Base-by-base conservation (phyloP, 1,284 basidiomycete species). In the Leccinum pachyderme region DNA sequence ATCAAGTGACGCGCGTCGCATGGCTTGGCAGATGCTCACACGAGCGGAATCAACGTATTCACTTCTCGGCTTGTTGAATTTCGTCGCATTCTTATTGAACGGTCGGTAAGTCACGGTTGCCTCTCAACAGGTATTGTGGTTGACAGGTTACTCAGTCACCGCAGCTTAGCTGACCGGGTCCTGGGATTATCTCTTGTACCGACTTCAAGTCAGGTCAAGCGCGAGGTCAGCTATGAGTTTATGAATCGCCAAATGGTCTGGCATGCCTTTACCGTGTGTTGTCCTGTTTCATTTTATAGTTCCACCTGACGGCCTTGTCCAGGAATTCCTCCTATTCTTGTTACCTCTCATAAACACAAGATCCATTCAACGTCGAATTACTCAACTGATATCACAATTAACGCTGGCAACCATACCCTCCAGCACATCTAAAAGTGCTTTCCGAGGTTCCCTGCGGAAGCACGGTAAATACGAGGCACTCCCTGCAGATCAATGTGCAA, bases 231-330 rank as follows among this genome's bases (percentile, higher is more conserved):
- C 64, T 99, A 98, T 73, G 97, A 99, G 70, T 99, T 95, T 67
- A 93, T 99, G 88, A 98, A 99, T 66, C 89, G 97, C 54, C 97
- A 99, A 73, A 91, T 99, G 80, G 96, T 99, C 52, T 99, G 97
- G 97, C 92, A 96, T 69, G 91, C 94, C 1, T 96, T 99, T 71
- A 99, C 96, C 2, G 94, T 95, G 69, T 59, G 89, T 37, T 48
- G 15, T 11, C 27, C 27, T 48, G 33, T 54, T 43, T 51, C 12
- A 25, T 13, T 22, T 12, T 15, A 7, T 13, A 18, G 7, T 29
- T 18, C 53, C 31, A 7, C 41, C 53, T 54, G 49, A 61, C 24
- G 32, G 8, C 29, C 25, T 55, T 27, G 11, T 45, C 28, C 27
- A 97, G 95, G 96, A 99, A 81, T 98, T 99, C 73, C 77, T 98